A percentile compares a stretch with the other conserved stretches of the same genome.
Evolutionary conservation across 2,329 filamentous ascomycete genomes (phyloP).

Genomic region (Cyphellophora europaea): DNA sequence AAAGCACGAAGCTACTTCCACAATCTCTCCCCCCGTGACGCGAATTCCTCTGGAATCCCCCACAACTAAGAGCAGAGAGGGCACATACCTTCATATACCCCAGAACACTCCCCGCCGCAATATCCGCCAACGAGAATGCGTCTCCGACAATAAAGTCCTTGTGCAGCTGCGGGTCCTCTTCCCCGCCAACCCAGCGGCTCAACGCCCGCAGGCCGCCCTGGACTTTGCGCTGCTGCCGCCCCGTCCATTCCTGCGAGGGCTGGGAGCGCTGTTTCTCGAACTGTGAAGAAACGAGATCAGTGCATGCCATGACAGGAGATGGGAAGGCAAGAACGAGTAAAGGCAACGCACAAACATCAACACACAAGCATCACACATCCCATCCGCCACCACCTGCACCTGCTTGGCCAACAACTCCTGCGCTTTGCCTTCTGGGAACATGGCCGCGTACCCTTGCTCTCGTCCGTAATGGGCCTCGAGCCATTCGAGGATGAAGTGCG

Average conservation of each 20-base stretch:
- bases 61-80: no score
- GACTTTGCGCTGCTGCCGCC: slow-evolving; percentile 26
- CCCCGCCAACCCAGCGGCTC: slow-evolving; percentile 17
- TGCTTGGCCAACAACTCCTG: slow-evolving; percentile 9
- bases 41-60: no score
- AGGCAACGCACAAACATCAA: slow-evolving; percentile 21
- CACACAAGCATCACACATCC: slow-evolving; percentile 28
- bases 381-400: slow-evolving; percentile 8
- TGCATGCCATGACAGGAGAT: neutral
- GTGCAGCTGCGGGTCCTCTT: no score
- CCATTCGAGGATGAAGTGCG: slow-evolving; percentile 27
- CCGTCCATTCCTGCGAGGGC: slow-evolving; percentile 23
- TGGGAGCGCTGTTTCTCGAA: slow-evolving; percentile 26
- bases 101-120: slow-evolving; percentile 24
- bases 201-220: slow-evolving; percentile 25
- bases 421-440: slow-evolving; percentile 4
- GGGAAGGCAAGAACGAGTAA: neutral
- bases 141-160: slow-evolving; percentile 23
- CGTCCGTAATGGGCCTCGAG: slow-evolving; percentile 7
- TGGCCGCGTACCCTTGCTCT: slow-evolving; percentile 1
- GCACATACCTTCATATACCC: slow-evolving; percentile 27
- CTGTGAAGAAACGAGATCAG: neutral
- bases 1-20: no score
- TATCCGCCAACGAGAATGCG: slow-evolving; percentile 25
- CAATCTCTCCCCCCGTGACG: no score